Evolutionary conservation across 495 filamentous ascomycete genomes (phyloP).

Genomic region (Penicillium chermesinum): DNA sequence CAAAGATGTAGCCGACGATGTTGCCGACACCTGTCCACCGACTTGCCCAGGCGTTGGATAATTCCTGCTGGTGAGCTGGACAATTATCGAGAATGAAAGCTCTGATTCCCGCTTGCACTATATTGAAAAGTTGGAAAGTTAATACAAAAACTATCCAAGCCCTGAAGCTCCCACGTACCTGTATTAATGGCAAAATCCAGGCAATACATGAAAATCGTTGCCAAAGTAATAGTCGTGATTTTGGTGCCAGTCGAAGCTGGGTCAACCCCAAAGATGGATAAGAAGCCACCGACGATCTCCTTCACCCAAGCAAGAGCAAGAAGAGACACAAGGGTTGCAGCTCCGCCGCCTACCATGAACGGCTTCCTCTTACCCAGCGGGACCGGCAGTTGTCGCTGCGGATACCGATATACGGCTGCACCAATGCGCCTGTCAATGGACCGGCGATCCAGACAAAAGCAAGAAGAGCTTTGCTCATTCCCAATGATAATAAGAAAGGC

Average conservation of each 20-base stretch:
- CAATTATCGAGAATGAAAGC: slow-evolving; percentile 89
- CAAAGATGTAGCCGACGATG: slow-evolving; percentile 78
- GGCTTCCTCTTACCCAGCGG: slow-evolving; percentile 77
- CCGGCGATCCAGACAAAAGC: slow-evolving; percentile 93
- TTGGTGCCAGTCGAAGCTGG: slow-evolving; percentile 55
- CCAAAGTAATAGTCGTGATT: slow-evolving; percentile 58
- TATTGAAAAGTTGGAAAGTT: slow-evolving; percentile 4
- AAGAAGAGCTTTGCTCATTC: slow-evolving; percentile 88
- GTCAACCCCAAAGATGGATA: slow-evolving; percentile 67
- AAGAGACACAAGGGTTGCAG: slow-evolving; percentile 66
- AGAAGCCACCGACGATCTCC: slow-evolving; percentile 67
- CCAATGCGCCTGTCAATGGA: slow-evolving; percentile 76
- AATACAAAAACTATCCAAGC: background rate
- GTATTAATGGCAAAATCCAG: slow-evolving; percentile 91
- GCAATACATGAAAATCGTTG: slow-evolving; percentile 77
- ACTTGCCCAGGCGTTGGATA: slow-evolving; percentile 83
- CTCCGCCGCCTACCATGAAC: slow-evolving; percentile 75
- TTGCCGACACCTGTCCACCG: slow-evolving; percentile 77
- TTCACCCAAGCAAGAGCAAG: slow-evolving; percentile 76
- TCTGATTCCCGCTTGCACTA: slow-evolving; percentile 81
- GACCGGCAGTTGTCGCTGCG: slow-evolving; percentile 80
- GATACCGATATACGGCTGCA: slow-evolving; percentile 93
- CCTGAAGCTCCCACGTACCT: slow-evolving; percentile 46
- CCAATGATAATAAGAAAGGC: slow-evolving; percentile 68
- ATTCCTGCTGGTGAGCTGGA: slow-evolving; percentile 83